Evolutionary conservation across 768 basidiomycete species (phyloP).

Genomic region (Dioszegia hungarica): DNA sequence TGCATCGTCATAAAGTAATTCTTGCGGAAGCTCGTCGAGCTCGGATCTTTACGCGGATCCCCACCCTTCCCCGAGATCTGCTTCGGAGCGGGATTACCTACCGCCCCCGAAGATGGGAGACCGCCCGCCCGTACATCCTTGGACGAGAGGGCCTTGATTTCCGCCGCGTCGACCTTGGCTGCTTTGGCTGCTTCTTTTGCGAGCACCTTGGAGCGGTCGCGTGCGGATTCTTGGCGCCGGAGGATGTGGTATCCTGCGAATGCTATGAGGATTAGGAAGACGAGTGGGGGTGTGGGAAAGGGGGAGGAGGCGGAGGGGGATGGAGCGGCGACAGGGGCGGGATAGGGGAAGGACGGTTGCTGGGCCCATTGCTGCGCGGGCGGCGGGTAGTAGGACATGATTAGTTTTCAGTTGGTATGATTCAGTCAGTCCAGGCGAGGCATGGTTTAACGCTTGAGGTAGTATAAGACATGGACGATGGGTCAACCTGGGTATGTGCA

Average conservation of each 20-base stretch:
- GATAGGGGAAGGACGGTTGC: too few species aligned
- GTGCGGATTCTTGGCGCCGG: slow-evolving; percentile 35
- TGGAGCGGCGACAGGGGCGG: too few species aligned
- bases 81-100: slow-evolving; percentile 30
- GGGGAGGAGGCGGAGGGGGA: not conserved
- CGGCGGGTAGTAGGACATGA: too few species aligned
- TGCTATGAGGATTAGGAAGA: slow-evolving; percentile 42
- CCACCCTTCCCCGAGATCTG: slow-evolving; percentile 26
- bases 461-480: not conserved
- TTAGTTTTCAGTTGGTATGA: too few species aligned
- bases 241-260: slow-evolving; percentile 45
- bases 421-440: too few species aligned
- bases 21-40: slow-evolving; percentile 27
- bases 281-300: slow-evolving; percentile 37
- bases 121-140: slow-evolving; percentile 26
- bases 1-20: slow-evolving; percentile 50
- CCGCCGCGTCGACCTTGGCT: slow-evolving; percentile 13
- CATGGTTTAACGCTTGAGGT: too few species aligned
- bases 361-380: too few species aligned
- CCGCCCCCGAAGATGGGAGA: slow-evolving; percentile 12
- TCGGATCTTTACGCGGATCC: slow-evolving; percentile 30
- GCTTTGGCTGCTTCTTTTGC: slow-evolving; percentile 22
- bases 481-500: too few species aligned
- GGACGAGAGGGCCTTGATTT: slow-evolving; percentile 17
- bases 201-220: slow-evolving; percentile 25